Evolutionary conservation across 768 basidiomycete genomes (phyloP), one percentile per base, ranked within the genome.

Genomic region (Chalciporus chontae): DNA sequence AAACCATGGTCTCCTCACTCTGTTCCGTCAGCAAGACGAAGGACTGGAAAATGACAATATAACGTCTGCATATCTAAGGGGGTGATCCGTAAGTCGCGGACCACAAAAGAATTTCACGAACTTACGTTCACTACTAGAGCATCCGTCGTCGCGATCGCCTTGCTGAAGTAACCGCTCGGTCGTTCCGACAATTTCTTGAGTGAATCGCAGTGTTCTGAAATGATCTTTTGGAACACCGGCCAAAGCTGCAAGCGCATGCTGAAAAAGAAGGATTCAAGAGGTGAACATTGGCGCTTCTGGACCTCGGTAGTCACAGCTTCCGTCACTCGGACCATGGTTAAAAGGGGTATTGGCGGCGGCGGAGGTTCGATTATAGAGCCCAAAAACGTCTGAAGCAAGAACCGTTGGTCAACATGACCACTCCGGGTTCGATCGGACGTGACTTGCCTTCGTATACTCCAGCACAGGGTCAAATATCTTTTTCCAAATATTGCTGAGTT

Each of bases 1-100:
- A 96, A 41, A 98, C 88, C 94, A 97, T 96, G 8, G 90, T 90
- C 65, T 96, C 94, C 57, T 96, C 92, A 37, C 83, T 85, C 52
- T 89, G 85, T 34, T 79, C 79, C 3, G 89, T 90, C 55, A 99
- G 70, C 24, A 81, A 79, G 18, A 94, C 82, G 54, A 94, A 83
- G 2, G 87, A 83, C 52, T 83, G 85, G 74, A 98, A 98, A 60
- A 96, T 64, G 14, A 73, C 73, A 13, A 85, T 76, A 66, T 98
- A 99, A 50, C 84, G 81, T 43, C 75, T 77, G 64, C 87, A 89
- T 13, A 94, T 80, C 87, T 79, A 27, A 27, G 17, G n/a, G 15
- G 27, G 36, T 49, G 43, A 60, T 47, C 24, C 17, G 18, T 29
- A 4, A 37, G 21, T 18, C 26, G 9, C 11, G 4, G 8, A 15